Base-by-base conservation (phyloP, 177 flowering plant genomes). In the Vitis hybrid region DNA sequence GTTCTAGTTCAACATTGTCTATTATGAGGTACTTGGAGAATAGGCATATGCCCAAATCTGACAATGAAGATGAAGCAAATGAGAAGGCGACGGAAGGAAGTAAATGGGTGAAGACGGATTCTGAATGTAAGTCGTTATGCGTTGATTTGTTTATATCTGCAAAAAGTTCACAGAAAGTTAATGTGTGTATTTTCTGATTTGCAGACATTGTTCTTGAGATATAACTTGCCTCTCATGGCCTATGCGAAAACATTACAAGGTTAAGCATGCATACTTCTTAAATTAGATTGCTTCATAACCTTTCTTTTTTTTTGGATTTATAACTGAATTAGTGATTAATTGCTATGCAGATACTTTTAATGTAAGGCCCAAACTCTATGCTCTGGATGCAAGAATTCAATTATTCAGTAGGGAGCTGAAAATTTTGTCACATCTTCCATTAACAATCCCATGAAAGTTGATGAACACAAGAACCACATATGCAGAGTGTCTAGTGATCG, bases 31-130 rank as follows among this genome's bases (percentile, higher is more conserved):
- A 71, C 76, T 69, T 88, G 71, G 78, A 73, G 67, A 79, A 80
- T 50, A 76, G 75, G 63, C 71, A 68, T 3, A 55, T 10, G 54
- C 19, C 67, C 1, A 71, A 61, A 52, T 49, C 54, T 10, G 72
- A 61, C 1, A n/a, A 66, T 15, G 80, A 79, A n/a, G 83, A 81
- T 39, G 80, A 84, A 63, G 18, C 3, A 15, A 48, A 59, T 14
- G 80, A 80, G 2, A 70, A 73, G 72, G 59, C 61, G 49, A 66
- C 58, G 1, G 74, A 78, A 16, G 85, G 81, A 66, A 74, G 82
- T 66, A 91, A 87, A 83, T 91, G 97, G 97, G 92, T 80, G 57
- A 89, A 88, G 68, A 91, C 92, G 9, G 97, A 91, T 78, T 87
- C 94, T 11, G 97, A 91, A 69, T 90, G 96, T 90, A 75, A 82